Evolutionary conservation across 2,329 filamentous ascomycete species (phyloP).

Genomic region (Xylariomycetidae sp.): DNA sequence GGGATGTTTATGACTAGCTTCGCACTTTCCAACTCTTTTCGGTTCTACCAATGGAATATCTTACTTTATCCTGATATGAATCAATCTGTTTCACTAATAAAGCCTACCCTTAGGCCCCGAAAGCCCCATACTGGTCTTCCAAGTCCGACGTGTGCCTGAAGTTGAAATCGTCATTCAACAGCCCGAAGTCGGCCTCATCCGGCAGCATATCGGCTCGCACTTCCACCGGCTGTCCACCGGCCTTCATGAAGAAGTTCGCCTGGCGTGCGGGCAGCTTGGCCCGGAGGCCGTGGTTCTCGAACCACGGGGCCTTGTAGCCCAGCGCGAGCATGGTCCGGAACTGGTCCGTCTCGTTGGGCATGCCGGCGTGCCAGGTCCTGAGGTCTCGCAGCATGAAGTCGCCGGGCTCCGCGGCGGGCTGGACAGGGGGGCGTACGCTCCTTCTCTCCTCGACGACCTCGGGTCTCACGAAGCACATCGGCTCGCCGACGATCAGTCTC

Average conservation of each 20-base stretch:
- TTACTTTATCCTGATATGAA: too few species aligned
- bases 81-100: too few species aligned
- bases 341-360: slow-evolving; percentile 23
- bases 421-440: slow-evolving; percentile 22
- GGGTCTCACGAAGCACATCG: slow-evolving; percentile 8
- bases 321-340: slow-evolving; percentile 24
- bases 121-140: too few species aligned
- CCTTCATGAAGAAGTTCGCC: slow-evolving; percentile 1
- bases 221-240: neutral
- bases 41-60: too few species aligned
- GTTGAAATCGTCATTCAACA: neutral
- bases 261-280: neutral
- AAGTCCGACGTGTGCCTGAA: too few species aligned
- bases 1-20: too few species aligned
- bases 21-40: too few species aligned
- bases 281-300: neutral
- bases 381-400: slow-evolving; percentile 27
- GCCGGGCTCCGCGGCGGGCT: slow-evolving; percentile 17
- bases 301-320: slow-evolving; percentile 17
- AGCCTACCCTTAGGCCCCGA: too few species aligned
- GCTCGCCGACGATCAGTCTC: slow-evolving; percentile 2
- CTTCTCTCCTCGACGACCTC: slow-evolving; percentile 16
- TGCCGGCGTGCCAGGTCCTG: slow-evolving; percentile 28
- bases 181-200: neutral
- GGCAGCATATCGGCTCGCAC: neutral